A percentile compares a stretch with the other conserved stretches of the same genome.
phyloP scores from a whole-genome alignment of 208 protist genomes.

The Crithidia thermophila region DNA sequence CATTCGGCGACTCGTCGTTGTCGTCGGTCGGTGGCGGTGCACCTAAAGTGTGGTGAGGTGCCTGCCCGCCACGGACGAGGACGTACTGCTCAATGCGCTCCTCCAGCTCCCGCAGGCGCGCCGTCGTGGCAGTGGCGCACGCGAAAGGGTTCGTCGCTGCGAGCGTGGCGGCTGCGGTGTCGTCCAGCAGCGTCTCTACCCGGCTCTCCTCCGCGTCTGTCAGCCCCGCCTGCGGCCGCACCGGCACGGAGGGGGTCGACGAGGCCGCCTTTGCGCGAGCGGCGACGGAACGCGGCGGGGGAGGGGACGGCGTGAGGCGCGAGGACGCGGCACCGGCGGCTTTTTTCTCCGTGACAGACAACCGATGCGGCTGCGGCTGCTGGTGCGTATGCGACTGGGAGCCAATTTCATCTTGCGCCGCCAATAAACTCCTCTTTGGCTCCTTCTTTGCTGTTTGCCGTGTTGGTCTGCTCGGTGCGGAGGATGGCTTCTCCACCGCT shows the following conservation, averaged over 20 bases:
- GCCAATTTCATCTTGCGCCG: too few relatives aligned
- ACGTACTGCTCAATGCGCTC: conserved; percentile 9
- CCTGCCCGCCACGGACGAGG: conserved; percentile 4
- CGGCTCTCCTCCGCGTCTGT: conserved; percentile 46
- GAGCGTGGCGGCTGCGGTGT: conserved; percentile 10
- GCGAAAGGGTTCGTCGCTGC: conserved; percentile 38
- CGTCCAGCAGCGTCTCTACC: conserved; percentile 43
- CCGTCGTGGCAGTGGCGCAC: conserved; percentile 14
- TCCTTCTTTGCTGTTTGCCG: too few relatives aligned
- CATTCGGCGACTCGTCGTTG: too few relatives aligned
- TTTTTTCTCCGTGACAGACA: not conserved
- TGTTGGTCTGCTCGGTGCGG: too few relatives aligned
- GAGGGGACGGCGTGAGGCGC: not conserved
- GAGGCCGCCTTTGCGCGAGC: not conserved
- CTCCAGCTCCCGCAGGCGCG: conserved; percentile 16
- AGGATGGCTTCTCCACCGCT: too few relatives aligned
- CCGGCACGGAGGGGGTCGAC: conserved; percentile 5
- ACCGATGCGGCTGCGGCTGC: not conserved
- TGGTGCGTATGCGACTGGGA: too few relatives aligned
- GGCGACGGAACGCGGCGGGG: not conserved
- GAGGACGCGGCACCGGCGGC: not conserved
- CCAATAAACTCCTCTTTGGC: too few relatives aligned
- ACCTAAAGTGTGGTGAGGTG: too few relatives aligned
- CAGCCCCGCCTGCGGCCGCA: conserved; percentile 18
- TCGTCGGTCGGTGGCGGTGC: not conserved